Evolutionary conservation across 1,139 yeast species (phyloP).

Genomic region (Candida sanyaensis): DNA sequence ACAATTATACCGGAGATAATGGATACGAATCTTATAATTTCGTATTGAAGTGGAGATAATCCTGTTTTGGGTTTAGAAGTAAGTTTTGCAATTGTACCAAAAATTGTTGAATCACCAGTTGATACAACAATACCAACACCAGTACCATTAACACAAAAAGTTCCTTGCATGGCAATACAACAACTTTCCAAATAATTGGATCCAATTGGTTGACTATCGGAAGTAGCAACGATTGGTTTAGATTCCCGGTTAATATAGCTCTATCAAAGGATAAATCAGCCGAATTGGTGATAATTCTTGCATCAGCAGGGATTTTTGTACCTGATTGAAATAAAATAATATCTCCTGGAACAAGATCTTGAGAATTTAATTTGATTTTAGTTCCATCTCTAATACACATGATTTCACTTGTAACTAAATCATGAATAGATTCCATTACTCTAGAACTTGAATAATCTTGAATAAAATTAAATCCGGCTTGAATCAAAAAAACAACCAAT

Average conservation of each 20-base stretch:
- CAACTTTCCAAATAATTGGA: constrained; percentile 45
- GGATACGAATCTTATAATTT: constrained; percentile 30
- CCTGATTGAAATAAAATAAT: constrained; percentile 26
- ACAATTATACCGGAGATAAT: constrained; percentile 24
- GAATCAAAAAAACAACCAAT: constrained; percentile 45
- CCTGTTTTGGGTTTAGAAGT: constrained; percentile 31
- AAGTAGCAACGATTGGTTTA: constrained; percentile 25
- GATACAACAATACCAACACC: constrained; percentile 35
- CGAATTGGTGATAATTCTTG: constrained; percentile 27
- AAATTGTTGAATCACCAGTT: constrained; percentile 34
- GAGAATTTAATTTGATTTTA: constrained; percentile 17
- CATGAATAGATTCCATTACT: constrained; percentile 51
- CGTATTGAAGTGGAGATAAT: constrained; percentile 33
- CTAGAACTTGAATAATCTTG: constrained; percentile 52
- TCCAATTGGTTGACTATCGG: constrained; percentile 22
- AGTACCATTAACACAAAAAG: constrained; percentile 33
- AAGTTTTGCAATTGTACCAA: constrained; percentile 35
- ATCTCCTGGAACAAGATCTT: constrained; percentile 35
- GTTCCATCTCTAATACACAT: constrained; percentile 25
- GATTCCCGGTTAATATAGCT: constrained; percentile 41
- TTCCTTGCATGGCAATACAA: constrained; percentile 49
- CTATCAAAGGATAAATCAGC: constrained; percentile 33
- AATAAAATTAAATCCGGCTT: constrained; percentile 49
- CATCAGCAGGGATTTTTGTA: constrained; percentile 34
- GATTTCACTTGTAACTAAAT: constrained; percentile 42